These are phyloP conservation scores for Globisporangium megalacanthum DNA, from an alignment of 352 stramenopile species.

Conservation along the genomic window DNA sequence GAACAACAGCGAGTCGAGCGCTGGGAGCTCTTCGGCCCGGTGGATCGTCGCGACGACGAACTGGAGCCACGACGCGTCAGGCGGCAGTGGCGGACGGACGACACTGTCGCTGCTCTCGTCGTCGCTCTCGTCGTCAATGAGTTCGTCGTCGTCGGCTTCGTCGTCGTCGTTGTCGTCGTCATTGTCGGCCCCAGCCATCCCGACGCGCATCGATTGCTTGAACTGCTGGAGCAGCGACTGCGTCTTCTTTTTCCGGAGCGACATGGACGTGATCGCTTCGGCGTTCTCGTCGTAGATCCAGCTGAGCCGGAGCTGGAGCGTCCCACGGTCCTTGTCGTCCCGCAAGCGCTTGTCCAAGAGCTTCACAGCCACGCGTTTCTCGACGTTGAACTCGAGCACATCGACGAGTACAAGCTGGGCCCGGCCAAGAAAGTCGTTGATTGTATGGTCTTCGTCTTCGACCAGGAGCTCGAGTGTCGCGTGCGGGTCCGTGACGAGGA, in stretches of 20 bases:
- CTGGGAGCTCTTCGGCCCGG: constrained; percentile 50
- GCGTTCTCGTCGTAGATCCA: constrained; percentile 51
- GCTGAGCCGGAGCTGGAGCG: constrained; percentile 43
- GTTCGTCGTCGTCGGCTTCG: constrained; percentile 28
- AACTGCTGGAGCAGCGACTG: constrained; percentile 47
- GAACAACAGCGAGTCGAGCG: constrained; percentile 55
- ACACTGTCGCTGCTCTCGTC: constrained; percentile 20
- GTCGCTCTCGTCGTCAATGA: constrained; percentile 36
- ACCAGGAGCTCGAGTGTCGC: constrained; percentile 53
- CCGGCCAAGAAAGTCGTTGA: constrained; percentile 68
- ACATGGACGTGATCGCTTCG: constrained; percentile 32
- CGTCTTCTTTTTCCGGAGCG: constrained; percentile 42
- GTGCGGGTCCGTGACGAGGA: constrained; percentile 35
- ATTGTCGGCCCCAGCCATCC: constrained; percentile 29
- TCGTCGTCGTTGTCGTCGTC: constrained; percentile 41
- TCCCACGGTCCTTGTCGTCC: constrained; percentile 50
- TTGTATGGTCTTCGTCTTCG: constrained; percentile 59
- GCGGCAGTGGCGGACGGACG: constrained; percentile 24
- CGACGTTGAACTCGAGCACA: constrained; percentile 36
- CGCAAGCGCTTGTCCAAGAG: constrained; percentile 53
- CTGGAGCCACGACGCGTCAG: constrained; percentile 36
- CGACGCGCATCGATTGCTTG: constrained; percentile 36
- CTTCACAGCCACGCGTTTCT: constrained; percentile 40
- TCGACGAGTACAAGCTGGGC: constrained; percentile 48
- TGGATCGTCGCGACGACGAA: constrained; percentile 62